Evolutionary conservation across 768 basidiomycete species (phyloP), one percentile per base, ranked within the genome.

Genomic region (Hygrophorus russula): DNA sequence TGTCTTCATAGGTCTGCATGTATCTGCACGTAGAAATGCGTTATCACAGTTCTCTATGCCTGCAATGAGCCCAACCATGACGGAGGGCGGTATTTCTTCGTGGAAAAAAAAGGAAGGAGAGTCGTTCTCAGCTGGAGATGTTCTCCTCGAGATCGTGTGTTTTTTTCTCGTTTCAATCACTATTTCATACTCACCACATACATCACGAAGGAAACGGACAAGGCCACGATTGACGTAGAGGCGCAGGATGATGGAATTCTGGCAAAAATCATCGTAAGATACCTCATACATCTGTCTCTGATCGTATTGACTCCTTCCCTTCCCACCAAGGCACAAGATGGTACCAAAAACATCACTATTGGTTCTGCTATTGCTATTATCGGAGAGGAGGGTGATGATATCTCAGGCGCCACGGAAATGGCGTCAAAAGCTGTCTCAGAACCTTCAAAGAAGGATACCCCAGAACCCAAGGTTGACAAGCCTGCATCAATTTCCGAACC

Each of bases 61-160:
- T 46, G 92, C 96, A 53, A 99, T 98, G 94, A 94, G 90, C 49
- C 96, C 96, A 27, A 99, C 96, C 46, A 99, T 99, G 96, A 92
- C 92, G 2, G 96, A 98, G 70, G 96, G 96, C 49, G 96, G 94
- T 50, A 96, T 99, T 60, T 87, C 94, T 36, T 73, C 75, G 27
- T 99, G 96, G 93, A 98, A 98, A 74, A 85, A 87, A 69, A 82
- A 83, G 63, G 94, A 97, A 62, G 96, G 96, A 44, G 93, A 97
- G 53, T 40, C 80, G 1, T 99, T 94, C 59, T 51, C 79, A 13
- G 77, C 81, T 5, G 94, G 96, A 18, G 96, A 99, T 56, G 92
- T 99, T 49, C 66, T 99, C 47, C 80, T 98, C 37, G 94, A 98
- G 66, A 93, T 99, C 55, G 92, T 93, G 51, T 56, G 80, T 67